Conservation (phyloP, 164 flowering plant species). For the Magnolia officinalis region DNA sequence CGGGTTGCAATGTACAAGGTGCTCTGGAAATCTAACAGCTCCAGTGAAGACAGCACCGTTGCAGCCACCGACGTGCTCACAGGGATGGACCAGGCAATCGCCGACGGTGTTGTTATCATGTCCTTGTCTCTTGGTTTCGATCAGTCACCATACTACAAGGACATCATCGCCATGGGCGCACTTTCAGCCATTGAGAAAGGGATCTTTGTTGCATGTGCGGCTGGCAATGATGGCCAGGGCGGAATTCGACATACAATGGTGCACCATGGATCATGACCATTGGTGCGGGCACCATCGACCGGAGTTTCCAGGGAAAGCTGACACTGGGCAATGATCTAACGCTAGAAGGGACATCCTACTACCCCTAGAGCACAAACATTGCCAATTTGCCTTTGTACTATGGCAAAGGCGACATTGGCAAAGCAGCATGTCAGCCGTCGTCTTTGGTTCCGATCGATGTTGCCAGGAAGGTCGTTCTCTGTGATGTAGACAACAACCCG, state of each 20-base stretch:
- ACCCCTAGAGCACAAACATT: too few relatives aligned
- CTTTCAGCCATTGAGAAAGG: slow-evolving; percentile 46
- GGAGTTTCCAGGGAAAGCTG: too few relatives aligned
- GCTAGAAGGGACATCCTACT: too few relatives aligned
- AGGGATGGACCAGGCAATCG: neutral
- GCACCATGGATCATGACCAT: too few relatives aligned
- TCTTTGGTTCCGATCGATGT: slow-evolving; percentile 22
- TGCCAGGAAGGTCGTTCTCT: slow-evolving; percentile 26
- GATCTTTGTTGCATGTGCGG: slow-evolving; percentile 24
- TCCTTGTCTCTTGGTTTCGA: too few relatives aligned
- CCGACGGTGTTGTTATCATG: too few relatives aligned
- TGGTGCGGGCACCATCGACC: too few relatives aligned
- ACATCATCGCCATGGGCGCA: slow-evolving; percentile 34
- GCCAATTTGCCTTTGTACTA: slow-evolving; percentile 20
- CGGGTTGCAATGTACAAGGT: slow-evolving; percentile 47
- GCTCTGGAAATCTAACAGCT: slow-evolving; percentile 6
- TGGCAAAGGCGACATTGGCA: slow-evolving; percentile 16
- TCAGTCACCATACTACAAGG: slow-evolving; percentile 8
- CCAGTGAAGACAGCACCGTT: neutral
- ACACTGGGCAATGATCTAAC: too few relatives aligned
- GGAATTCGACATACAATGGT: too few relatives aligned
- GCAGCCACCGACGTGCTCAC: slow-evolving; percentile 35
- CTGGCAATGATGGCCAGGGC: too few relatives aligned
- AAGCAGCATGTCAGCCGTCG: slow-evolving; percentile 6
- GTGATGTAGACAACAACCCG: slow-evolving; percentile 3